Evolutionary conservation across 768 basidiomycete genomes (phyloP).

Genomic region (Pleurotus pulmonarius): DNA sequence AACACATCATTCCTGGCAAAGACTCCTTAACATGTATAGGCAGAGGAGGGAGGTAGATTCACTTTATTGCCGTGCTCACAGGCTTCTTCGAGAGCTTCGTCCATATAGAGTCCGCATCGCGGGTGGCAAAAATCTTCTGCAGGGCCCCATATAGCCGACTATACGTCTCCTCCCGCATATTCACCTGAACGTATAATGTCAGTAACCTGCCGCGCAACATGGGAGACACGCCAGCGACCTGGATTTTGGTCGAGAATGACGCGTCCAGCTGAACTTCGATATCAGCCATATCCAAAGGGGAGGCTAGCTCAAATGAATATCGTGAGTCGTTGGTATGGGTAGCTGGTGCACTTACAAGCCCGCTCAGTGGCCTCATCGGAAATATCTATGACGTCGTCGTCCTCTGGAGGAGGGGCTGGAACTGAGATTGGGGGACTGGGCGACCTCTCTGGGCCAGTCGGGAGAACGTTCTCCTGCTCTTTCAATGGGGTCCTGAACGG

Average conservation of each 20-base stretch:
- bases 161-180: constrained; percentile 31
- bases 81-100: constrained; percentile 4
- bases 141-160: constrained; percentile 35
- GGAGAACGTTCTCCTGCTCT: neutral
- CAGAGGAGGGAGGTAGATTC: neutral
- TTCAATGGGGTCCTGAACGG: constrained; percentile 26
- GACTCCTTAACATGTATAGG: neutral
- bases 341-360: neutral
- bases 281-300: constrained; percentile 19
- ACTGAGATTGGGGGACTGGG: too few species aligned
- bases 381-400: too few species aligned
- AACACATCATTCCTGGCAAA: constrained; percentile 36
- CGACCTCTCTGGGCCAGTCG: neutral
- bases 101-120: constrained; percentile 23
- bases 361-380: neutral
- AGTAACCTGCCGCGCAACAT: neutral
- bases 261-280: constrained; percentile 33
- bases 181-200: too few species aligned
- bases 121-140: constrained; percentile 29
- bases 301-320: neutral
- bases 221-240: constrained; percentile 20
- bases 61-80: constrained; percentile 10
- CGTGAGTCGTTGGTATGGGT: neutral
- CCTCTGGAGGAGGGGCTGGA: too few species aligned
- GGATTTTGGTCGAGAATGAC: constrained; percentile 37